phyloP scores from a whole-genome alignment of 2,329 filamentous ascomycete genomes.

The Hymenoscyphus fraxineus region DNA sequence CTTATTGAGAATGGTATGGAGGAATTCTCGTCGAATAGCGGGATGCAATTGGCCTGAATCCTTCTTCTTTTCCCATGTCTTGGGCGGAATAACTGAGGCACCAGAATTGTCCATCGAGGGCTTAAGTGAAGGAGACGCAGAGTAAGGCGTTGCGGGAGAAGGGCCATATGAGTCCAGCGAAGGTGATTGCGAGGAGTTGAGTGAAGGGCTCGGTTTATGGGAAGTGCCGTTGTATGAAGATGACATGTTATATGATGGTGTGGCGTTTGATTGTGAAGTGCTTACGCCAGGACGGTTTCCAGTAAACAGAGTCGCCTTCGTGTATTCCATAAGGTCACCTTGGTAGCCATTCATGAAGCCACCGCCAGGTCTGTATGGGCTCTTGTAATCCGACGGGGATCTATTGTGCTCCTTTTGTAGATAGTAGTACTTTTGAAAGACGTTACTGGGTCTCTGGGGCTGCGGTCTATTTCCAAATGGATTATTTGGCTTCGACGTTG shows the following conservation, averaged over 20 bases:
- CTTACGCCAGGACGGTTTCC: slow-evolving; percentile 16
- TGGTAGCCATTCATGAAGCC: slow-evolving; percentile 62
- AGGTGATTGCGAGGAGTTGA: slow-evolving; percentile 4
- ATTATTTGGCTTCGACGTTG: slow-evolving; percentile 24
- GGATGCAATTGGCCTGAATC: slow-evolving; percentile 35
- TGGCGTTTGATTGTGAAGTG: slow-evolving; percentile 12
- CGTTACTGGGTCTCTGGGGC: slow-evolving; percentile 21
- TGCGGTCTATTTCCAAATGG: slow-evolving; percentile 26
- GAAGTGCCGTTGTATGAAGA: slow-evolving; percentile 13
- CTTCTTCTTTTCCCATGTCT: slow-evolving; percentile 31
- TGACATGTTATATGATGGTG: slow-evolving; percentile 14
- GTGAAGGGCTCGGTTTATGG: slow-evolving; percentile 8
- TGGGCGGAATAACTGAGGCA: slow-evolving; percentile 6
- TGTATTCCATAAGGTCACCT: slow-evolving; percentile 36
- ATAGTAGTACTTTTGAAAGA: slow-evolving; percentile 42
- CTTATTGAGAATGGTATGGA: slow-evolving; percentile 25
- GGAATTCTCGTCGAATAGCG: slow-evolving; percentile 37
- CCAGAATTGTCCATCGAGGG: slow-evolving; percentile 13
- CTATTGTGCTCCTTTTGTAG: slow-evolving; percentile 59
- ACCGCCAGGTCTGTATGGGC: slow-evolving; percentile 53
- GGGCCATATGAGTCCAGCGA: slow-evolving; percentile 10
- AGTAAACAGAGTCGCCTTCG: slow-evolving; percentile 30
- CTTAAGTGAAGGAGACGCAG: slow-evolving; percentile 13
- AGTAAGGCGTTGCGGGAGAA: slow-evolving; percentile 10
- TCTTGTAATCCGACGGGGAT: slow-evolving; percentile 54